Base-by-base conservation (phyloP, 345 rosid genomes). In the Hibiscus trionum region DNA sequence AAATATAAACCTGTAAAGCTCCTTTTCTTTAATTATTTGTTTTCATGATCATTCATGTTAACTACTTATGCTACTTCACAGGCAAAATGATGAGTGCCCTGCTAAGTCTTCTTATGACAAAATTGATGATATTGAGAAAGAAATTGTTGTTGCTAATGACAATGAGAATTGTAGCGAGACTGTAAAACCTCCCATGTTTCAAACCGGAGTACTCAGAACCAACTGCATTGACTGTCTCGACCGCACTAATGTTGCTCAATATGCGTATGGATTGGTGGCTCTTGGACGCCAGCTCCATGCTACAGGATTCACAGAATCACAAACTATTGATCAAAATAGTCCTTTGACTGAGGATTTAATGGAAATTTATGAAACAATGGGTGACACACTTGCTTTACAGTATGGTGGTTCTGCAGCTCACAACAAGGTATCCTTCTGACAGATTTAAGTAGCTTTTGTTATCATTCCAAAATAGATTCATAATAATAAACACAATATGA, bases 381-480 rank as follows among this genome's bases (percentile, higher is more conserved):
- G 99, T 2, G 99, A 95, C 80, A 90, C 90, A 14, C 97, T 95
- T 77, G 97, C 99, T 2, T 79, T 86, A 57, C 99, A 95, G 73
- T 95, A 95, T 81, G 99, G 99, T 66, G 99, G 99, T 50, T 95
- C 99, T 17, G 91, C 97, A 9, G 99, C 99, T 24, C 99, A 95
- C 74, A 95, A 91, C 86, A 95, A 92, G 93, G 99, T 90, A 82
- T 56, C 26, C 19, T 68, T 57, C 15, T 63, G 11, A 37, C n/a
- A 21, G 19, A 44, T 60, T 39, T 64, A 2, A 11, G 50, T 14
- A 17, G 29, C 68, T 64, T 46, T 64, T 12, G 10, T 21, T 19
- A 19, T 37, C 33, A 19, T 65, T 50, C 17, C 17, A 21, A 44
- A 65, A 42, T 52, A 4, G 31, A 42, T 5, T 42, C n/a, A 21